These are phyloP conservation scores for Aspergillus phoenicis DNA, from an alignment of 2,329 filamentous ascomycete genomes.

Conservation along the genomic window DNA sequence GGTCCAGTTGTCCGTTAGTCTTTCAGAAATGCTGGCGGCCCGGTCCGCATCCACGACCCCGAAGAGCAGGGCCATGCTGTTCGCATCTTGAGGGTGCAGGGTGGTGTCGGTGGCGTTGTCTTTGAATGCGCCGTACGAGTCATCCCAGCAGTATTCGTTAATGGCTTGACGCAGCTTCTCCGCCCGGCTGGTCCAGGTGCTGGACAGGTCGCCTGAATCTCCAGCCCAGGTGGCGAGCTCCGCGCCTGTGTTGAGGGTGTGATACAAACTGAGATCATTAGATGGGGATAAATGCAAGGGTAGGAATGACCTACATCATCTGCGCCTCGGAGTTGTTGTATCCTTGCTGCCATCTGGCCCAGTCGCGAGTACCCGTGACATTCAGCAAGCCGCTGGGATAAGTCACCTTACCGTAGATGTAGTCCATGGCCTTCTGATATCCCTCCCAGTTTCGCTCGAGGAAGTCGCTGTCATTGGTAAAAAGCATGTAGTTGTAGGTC, in stretches of 20 bases:
- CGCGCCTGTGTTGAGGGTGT: conserved; percentile 57
- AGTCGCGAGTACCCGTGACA: conserved; percentile 54
- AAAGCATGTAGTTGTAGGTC: conserved; percentile 61
- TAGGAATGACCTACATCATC: conserved; percentile 43
- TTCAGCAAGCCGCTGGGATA: conserved; percentile 51
- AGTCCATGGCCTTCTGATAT: conserved; percentile 53
- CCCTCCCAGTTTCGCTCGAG: conserved; percentile 51
- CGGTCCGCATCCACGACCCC: conserved; percentile 44
- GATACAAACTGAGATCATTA: conserved; percentile 46
- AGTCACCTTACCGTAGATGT: conserved; percentile 49
- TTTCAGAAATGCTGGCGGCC: conserved; percentile 46
- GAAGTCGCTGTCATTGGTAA: conserved; percentile 55
- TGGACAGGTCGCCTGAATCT: conserved; percentile 43
- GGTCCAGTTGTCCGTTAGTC: conserved; percentile 57
- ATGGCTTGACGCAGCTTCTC: conserved; percentile 49
- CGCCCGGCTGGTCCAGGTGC: conserved; percentile 42
- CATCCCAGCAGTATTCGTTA: conserved; percentile 54
- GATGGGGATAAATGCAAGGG: neutral
- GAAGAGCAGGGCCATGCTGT: conserved; percentile 58
- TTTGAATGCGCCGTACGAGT: conserved; percentile 53
- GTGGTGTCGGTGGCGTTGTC: conserved; percentile 56
- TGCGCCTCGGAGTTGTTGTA: conserved; percentile 56
- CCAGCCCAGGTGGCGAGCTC: conserved; percentile 53
- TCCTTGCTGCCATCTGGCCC: conserved; percentile 55
- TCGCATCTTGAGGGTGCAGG: conserved; percentile 63